Conservation (phyloP, 306 rosid genomes). For the Dalbergia cochinchinensis region DNA sequence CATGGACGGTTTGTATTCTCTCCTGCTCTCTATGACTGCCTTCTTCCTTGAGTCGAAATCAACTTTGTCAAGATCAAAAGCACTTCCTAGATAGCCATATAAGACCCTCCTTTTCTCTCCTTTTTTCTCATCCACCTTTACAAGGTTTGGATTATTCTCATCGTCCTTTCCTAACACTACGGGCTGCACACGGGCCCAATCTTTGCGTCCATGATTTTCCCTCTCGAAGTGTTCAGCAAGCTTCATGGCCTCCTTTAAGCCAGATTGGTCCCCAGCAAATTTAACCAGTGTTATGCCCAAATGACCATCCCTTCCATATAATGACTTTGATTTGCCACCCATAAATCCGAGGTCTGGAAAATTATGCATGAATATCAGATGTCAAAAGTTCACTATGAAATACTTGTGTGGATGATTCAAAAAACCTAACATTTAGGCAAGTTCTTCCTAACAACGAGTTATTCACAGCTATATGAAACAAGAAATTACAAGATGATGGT, state of each 20-base stretch:
- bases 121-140: conserved; percentile 70
- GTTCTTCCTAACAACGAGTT: neutral
- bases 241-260: conserved; percentile 83
- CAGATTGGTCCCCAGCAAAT: conserved; percentile 80
- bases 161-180: conserved; percentile 71
- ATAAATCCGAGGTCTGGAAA: conserved; percentile 89
- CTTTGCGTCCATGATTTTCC: conserved; percentile 85
- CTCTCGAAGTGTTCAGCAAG: conserved; percentile 78
- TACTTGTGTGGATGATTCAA: conserved; percentile 35
- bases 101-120: conserved; percentile 82
- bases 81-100: conserved; percentile 92
- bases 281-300: conserved; percentile 84
- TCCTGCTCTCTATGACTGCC: conserved; percentile 73
- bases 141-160: conserved; percentile 85
- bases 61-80: conserved; percentile 84
- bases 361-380: conserved; percentile 54
- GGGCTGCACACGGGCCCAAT: conserved; percentile 77
- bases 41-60: conserved; percentile 95
- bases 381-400: conserved; percentile 47
- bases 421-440: conserved; percentile 15
- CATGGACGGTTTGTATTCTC: conserved; percentile 67
- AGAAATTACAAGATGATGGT: conserved; percentile 10
- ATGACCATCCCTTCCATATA: conserved; percentile 98
- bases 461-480: neutral
- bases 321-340: conserved; percentile 93